Evolutionary conservation across 1,284 basidiomycete species (phyloP).

Genomic region (Puccinia triticina): DNA sequence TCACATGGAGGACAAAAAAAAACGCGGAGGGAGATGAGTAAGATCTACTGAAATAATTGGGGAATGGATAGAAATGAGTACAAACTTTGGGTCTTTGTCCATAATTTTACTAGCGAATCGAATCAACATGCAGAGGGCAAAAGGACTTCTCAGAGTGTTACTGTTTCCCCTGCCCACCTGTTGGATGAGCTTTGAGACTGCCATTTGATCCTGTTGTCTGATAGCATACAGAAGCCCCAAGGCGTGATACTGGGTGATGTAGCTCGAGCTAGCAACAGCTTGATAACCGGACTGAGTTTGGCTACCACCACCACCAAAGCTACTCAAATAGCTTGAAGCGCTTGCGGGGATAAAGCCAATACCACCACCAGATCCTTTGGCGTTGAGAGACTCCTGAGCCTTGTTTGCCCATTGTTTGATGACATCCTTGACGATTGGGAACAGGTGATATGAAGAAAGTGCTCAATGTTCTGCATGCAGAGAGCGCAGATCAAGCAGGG

Average conservation of each 20-base stretch:
- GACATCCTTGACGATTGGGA: slow-evolving; percentile 87
- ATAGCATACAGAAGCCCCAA: slow-evolving; percentile 92
- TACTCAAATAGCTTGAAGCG: slow-evolving; percentile 68
- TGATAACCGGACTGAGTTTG: slow-evolving; percentile 66
- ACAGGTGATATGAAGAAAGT: slow-evolving; percentile 97
- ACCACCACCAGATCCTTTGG: slow-evolving; percentile 65
- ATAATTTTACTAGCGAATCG: slow-evolving; percentile 96
- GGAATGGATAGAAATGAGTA: slow-evolving; percentile 52
- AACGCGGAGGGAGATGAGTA: not conserved
- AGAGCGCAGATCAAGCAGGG: slow-evolving; percentile 54
- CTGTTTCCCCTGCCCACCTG: slow-evolving; percentile 79
- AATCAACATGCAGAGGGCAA: slow-evolving; percentile 99
- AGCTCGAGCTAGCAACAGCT: slow-evolving; percentile 80
- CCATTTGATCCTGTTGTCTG: slow-evolving; percentile 96
- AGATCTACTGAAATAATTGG: not conserved
- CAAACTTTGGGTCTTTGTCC: slow-evolving; percentile 96
- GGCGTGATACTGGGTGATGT: slow-evolving; percentile 96
- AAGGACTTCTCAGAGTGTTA: slow-evolving; percentile 85
- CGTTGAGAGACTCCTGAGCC: slow-evolving; percentile 91
- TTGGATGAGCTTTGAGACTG: slow-evolving; percentile 98
- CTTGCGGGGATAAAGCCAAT: slow-evolving; percentile 63
- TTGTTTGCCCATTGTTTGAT: slow-evolving; percentile 99
- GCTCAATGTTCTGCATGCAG: slow-evolving; percentile 55
- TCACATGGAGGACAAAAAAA: not conserved
- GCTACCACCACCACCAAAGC: slow-evolving; percentile 62